phyloP scores from a whole-genome alignment of 2,329 filamentous ascomycete genomes.

The Coniochaeta prunicola region DNA sequence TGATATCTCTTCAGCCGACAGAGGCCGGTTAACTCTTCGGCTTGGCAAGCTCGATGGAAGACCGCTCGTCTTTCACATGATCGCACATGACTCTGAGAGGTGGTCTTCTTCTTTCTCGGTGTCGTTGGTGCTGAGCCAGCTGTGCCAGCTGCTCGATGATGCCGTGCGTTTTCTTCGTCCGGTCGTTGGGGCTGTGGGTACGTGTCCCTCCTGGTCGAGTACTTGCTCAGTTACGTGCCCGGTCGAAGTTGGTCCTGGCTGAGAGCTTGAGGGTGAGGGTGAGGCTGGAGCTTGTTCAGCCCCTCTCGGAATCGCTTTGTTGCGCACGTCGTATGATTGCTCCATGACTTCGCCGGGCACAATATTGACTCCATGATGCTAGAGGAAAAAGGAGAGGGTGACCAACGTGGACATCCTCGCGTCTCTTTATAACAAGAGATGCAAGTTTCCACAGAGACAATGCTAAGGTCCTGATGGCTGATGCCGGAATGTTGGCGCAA shows the following conservation, averaged over 20 bases:
- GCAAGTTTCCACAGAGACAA: not conserved
- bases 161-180: not conserved
- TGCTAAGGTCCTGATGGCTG: not conserved
- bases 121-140: not conserved
- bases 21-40: not conserved
- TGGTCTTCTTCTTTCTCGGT: not conserved
- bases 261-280: not conserved
- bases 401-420: too few relatives aligned
- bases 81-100: not conserved
- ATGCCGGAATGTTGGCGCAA: not conserved
- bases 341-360: not conserved
- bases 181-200: not conserved
- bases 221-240: not conserved
- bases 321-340: not conserved
- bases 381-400: not conserved
- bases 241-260: not conserved
- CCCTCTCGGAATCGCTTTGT: not conserved
- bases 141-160: slow-evolving; percentile 1
- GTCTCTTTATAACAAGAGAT: not conserved
- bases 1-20: not conserved
- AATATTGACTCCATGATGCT: not conserved
- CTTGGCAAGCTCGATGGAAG: too few relatives aligned
- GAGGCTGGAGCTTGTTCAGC: not conserved
- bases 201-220: not conserved
- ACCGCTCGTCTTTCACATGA: not conserved